Percentiles rank a stretch among this genome's conserved stretches.
phyloP scores from a whole-genome alignment of 768 basidiomycete species.

The Kwoniella dendrophila region DNA sequence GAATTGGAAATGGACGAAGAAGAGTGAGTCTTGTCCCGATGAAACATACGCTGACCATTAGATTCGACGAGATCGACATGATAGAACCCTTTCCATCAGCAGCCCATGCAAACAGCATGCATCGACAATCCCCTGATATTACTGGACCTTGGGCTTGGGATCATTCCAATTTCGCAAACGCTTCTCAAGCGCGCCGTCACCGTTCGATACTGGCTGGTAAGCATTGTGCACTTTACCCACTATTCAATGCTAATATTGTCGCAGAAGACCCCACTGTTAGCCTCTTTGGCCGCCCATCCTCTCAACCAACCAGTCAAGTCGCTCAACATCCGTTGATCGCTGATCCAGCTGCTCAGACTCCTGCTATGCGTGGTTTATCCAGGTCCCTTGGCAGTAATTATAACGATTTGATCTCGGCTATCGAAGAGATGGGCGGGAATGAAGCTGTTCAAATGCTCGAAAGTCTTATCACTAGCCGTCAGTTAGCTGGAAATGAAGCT shows the following conservation, averaged over 20 bases:
- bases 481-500: slow-evolving; percentile 64
- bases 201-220: slow-evolving; percentile 20
- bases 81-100: slow-evolving; percentile 22
- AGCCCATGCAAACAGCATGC: slow-evolving; percentile 2
- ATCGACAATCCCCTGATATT: slow-evolving; percentile 9
- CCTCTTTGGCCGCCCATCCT: slow-evolving; percentile 24
- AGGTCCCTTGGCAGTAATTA: slow-evolving; percentile 57
- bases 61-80: slow-evolving; percentile 35
- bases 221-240: background rate
- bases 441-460: slow-evolving; percentile 82
- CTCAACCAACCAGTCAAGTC: slow-evolving; percentile 47
- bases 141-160: slow-evolving; percentile 40
- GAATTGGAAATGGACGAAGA: slow-evolving; percentile 51
- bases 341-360: slow-evolving; percentile 61
- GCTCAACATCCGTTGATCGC: slow-evolving; percentile 80
- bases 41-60: slow-evolving; percentile 55
- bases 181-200: slow-evolving; percentile 6
- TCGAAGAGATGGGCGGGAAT: slow-evolving; percentile 78
- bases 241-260: background rate
- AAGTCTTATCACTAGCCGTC: slow-evolving; percentile 70
- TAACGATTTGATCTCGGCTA: slow-evolving; percentile 69
- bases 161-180: background rate
- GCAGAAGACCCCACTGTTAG: slow-evolving; percentile 29
- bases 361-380: slow-evolving; percentile 60
- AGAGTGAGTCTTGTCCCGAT: slow-evolving; percentile 52